These are phyloP conservation scores for Metroxylon sagu DNA, from an alignment of 176 grass and related monocot species.

Conservation along the genomic window DNA sequence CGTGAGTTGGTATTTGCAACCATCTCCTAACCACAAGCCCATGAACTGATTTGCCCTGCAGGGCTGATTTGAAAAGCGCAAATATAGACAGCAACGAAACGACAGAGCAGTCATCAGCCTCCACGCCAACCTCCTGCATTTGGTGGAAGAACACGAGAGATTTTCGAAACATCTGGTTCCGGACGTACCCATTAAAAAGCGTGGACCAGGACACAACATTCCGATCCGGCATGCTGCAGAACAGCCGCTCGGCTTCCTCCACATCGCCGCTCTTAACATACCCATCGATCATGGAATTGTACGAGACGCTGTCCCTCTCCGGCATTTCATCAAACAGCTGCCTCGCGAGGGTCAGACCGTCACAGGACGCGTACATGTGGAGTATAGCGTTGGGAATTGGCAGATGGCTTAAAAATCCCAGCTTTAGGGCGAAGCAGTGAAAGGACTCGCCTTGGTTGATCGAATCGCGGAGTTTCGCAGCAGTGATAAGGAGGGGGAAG, in stretches of 20 bases:
- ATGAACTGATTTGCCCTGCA: conserved; percentile 34
- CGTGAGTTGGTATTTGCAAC: conserved; percentile 14
- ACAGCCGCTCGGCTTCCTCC: conserved; percentile 29
- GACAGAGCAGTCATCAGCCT: conserved; percentile 26
- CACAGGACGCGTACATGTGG: conserved; percentile 27
- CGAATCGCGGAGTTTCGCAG: conserved; percentile 22
- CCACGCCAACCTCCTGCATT: conserved; percentile 22
- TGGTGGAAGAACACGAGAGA: conserved; percentile 20
- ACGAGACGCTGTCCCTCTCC: conserved; percentile 21
- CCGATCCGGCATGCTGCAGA: conserved; percentile 15
- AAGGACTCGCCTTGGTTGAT: conserved; percentile 26
- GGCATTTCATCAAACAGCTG: conserved; percentile 42
- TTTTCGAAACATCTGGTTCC: conserved; percentile 25
- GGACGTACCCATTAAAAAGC: conserved; percentile 34
- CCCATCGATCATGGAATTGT: conserved; percentile 31
- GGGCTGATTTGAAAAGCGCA: conserved; percentile 13
- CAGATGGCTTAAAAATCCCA: conserved; percentile 29
- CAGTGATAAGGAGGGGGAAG: conserved; percentile 28
- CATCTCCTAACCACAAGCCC: conserved; percentile 30
- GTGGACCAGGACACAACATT: conserved; percentile 25
- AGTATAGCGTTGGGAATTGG: conserved; percentile 29
- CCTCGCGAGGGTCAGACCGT: conserved; percentile 14
- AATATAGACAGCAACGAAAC: conserved; percentile 25
- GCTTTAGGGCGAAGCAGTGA: conserved; percentile 31
- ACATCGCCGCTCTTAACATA: conserved; percentile 29